These are phyloP conservation scores for Fonsecaea nubica DNA, from an alignment of 2,329 filamentous ascomycete genomes.

Conservation along the genomic window DNA sequence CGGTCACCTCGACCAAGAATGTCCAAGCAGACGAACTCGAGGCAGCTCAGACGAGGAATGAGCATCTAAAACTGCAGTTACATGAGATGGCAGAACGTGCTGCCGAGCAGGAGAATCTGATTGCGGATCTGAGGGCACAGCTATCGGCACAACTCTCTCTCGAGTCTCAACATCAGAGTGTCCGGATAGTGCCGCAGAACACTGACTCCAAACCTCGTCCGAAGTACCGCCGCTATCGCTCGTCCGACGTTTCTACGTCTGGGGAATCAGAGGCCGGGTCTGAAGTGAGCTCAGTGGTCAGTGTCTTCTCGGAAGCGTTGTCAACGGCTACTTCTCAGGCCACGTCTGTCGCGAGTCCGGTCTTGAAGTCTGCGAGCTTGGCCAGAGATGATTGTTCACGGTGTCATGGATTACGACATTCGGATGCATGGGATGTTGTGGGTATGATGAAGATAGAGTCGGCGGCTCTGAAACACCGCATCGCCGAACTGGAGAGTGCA, in stretches of 20 bases:
- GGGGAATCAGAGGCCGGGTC: constrained; percentile 67
- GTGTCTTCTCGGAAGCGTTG: constrained; percentile 53
- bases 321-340: constrained; percentile 30
- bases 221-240: constrained; percentile 45
- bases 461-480: constrained; percentile 56
- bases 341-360: constrained; percentile 33
- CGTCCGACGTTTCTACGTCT: constrained; percentile 51
- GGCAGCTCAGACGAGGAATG: constrained; percentile 63
- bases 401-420: constrained; percentile 50
- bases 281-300: constrained; percentile 59
- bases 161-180: constrained; percentile 40
- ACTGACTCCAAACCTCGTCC: constrained; percentile 42
- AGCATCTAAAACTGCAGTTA: constrained; percentile 66
- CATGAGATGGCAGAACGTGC: constrained; percentile 65
- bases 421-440: constrained; percentile 62
- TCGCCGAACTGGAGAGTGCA: constrained; percentile 61
- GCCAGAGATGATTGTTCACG: constrained; percentile 47
- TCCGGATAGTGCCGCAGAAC: constrained; percentile 38
- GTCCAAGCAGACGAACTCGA: constrained; percentile 67
- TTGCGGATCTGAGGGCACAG: constrained; percentile 58
- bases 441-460: constrained; percentile 63
- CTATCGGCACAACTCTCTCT: constrained; percentile 45
- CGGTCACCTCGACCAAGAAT: constrained; percentile 61
- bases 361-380: constrained; percentile 29
- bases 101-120: constrained; percentile 62